Evolutionary conservation across 192 early-diverging fungal species (phyloP).

Genomic region (Kickxella alabastrina): DNA sequence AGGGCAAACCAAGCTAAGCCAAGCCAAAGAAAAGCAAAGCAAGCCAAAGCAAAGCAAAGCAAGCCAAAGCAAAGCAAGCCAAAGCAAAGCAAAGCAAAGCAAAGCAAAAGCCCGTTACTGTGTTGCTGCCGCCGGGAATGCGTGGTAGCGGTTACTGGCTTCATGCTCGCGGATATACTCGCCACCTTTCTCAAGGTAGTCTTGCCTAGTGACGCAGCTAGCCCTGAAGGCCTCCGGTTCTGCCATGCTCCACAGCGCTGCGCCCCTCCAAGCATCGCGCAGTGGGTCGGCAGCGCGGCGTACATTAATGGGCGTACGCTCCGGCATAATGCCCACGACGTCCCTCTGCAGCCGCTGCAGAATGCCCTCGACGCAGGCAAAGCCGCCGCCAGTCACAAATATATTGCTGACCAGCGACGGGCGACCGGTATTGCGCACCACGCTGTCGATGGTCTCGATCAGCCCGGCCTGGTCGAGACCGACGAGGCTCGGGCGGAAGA

Average conservation of each 20-base stretch:
- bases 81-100: too few relatives aligned
- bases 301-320: conserved; percentile 54
- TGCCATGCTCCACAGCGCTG: conserved; percentile 62
- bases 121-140: conserved; percentile 1
- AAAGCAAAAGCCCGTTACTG: background rate
- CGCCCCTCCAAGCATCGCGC: conserved; percentile 83
- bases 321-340: conserved; percentile 63
- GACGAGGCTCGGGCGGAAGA: conserved; percentile 85
- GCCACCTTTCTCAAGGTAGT: conserved; percentile 81
- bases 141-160: conserved; percentile 64
- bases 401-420: conserved; percentile 51
- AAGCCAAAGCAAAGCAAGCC: too few relatives aligned
- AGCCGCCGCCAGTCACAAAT: conserved; percentile 77
- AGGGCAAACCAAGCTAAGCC: too few relatives aligned
- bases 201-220: conserved; percentile 59
- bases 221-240: conserved; percentile 40
- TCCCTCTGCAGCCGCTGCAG: conserved; percentile 59
- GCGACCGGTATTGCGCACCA: conserved; percentile 48
- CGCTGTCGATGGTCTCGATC: conserved; percentile 68
- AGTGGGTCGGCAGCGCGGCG: conserved; percentile 65
- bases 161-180: conserved; percentile 84
- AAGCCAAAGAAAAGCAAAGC: too few relatives aligned
- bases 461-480: conserved; percentile 88
- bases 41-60: too few relatives aligned
- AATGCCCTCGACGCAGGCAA: conserved; percentile 59